Percentiles rank a stretch among this genome's conserved stretches.
phyloP scores from a whole-genome alignment of 495 filamentous ascomycete species.

The Beverwykella pulmonaria region DNA sequence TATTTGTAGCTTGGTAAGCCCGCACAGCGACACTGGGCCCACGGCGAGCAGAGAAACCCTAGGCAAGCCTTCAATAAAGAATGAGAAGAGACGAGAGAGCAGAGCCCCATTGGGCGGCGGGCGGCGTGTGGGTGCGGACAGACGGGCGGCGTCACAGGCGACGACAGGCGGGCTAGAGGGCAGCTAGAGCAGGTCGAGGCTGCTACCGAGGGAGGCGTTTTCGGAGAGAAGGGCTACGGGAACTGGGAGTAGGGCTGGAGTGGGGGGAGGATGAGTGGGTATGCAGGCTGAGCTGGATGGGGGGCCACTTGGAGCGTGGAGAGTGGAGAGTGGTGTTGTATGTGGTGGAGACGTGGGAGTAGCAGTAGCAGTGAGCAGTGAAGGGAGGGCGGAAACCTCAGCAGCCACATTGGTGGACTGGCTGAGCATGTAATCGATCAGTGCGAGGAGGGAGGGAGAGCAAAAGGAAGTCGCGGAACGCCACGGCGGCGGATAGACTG shows the following conservation, averaged over 20 bases:
- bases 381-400: neutral
- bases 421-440: too few species aligned
- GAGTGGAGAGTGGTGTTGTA: conserved; percentile 3
- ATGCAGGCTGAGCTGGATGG: too few species aligned
- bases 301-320: too few species aligned
- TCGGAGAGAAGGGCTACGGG: conserved; percentile 7
- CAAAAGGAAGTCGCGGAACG: conserved; percentile 25
- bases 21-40: conserved; percentile 5
- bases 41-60: conserved; percentile 1
- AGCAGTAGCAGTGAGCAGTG: conserved; percentile 1
- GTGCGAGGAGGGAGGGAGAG: neutral
- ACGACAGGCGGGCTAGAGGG: neutral
- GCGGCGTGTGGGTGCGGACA: conserved; percentile 1
- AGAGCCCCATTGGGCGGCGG: conserved; percentile 29
- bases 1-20: conserved; percentile 31
- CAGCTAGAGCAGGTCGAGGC: neutral
- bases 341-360: conserved; percentile 3
- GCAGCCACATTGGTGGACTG: too few species aligned
- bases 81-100: conserved; percentile 7
- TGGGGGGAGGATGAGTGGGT: conserved; percentile 19
- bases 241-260: conserved; percentile 26
- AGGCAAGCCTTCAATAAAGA: conserved; percentile 12
- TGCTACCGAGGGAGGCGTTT: conserved; percentile 16
- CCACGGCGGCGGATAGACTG: conserved; percentile 20
- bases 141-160: conserved; percentile 9